These are phyloP conservation scores for Dicorynia guianensis DNA, from an alignment of 306 rosid species.

Conservation along the genomic window DNA sequence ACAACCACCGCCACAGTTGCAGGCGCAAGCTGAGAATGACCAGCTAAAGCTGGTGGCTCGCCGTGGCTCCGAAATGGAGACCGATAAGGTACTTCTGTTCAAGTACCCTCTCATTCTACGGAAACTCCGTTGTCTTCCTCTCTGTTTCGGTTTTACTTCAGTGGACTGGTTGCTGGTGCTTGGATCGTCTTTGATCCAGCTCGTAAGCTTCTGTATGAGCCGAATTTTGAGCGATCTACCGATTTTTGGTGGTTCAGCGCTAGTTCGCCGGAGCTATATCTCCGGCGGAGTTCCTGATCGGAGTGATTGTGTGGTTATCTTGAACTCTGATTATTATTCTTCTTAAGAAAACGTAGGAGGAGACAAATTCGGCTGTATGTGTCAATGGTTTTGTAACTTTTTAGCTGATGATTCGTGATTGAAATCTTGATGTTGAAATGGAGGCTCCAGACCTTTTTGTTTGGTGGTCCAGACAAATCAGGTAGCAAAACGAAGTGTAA, in stretches of 20 bases:
- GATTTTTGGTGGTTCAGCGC: constrained; percentile 34
- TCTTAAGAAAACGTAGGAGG: constrained; percentile 10
- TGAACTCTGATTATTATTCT: neutral
- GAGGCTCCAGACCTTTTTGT: constrained; percentile 27
- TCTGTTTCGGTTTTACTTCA: neutral
- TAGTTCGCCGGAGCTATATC: constrained; percentile 42
- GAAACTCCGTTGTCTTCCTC: constrained; percentile 14
- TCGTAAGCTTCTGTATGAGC: constrained; percentile 39
- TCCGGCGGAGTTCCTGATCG: constrained; percentile 38
- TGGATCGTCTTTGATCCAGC: constrained; percentile 67
- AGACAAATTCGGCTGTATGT: neutral
- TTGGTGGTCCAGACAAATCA: constrained; percentile 38
- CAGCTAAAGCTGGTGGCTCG: constrained; percentile 49
- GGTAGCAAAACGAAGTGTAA: constrained; percentile 39
- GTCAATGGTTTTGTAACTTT: neutral
- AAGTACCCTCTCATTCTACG: constrained; percentile 32
- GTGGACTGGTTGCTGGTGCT: constrained; percentile 29
- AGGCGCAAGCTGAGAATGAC: constrained; percentile 51
- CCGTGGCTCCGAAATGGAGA: constrained; percentile 62
- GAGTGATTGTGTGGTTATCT: constrained; percentile 26
- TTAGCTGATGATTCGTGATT: neutral
- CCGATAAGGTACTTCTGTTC: constrained; percentile 66
- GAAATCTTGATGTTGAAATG: constrained; percentile 41
- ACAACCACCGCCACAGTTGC: constrained; percentile 48
- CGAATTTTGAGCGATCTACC: constrained; percentile 58